Base-by-base conservation (phyloP, 345 rosid genomes). In the Acer yangbiense region DNA sequence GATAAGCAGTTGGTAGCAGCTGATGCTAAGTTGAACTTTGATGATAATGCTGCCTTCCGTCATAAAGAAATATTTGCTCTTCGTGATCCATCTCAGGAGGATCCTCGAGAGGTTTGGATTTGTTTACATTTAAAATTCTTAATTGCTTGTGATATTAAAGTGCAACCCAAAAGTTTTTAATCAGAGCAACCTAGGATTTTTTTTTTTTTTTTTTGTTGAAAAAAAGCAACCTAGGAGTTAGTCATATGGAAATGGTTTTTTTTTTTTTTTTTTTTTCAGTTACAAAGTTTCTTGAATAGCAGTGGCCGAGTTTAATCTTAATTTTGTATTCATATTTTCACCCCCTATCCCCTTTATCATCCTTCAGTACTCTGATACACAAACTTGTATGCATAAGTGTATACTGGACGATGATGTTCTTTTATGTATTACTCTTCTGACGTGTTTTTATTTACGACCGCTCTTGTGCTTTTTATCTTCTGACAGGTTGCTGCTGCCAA, bases 1-100 rank as follows among this genome's bases (percentile, higher is more conserved):
- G 88, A 85, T 66, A 93, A 87, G 41, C 87, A 87, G 75, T 80
- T 97, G 88, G 98, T 97, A 72, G 99, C 99, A 82, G 99, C 99
- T 78, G 99, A 97, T 92, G 99, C 99, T 71, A 97, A 97, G 80
- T 82, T 97, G 89, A 97, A 97, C 84, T 94, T 97, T 71, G 99
- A 97, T 84, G 99, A 97, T 77, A 97, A 97, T 88, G 99, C 99
- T 76, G 97, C 92, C 41, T 97, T 86, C 81, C 91, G 98, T 66
- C 99, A 91, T 79, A 92, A 94, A 84, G 93, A 90, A 77, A 80
- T 88, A 67, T 96, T 96, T 32, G 82, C 90, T 63, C 89, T 90
- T 35, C 90, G 99, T 68, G 99, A 96, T 89, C 93, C 98, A 76
- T 81, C 99, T 16, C 99, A 96, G 80, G 99, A 96, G 86, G 99